These are phyloP conservation scores for Bimuria novae-zelandiae DNA, from an alignment of 2,329 filamentous ascomycete species.

Conservation along the genomic window DNA sequence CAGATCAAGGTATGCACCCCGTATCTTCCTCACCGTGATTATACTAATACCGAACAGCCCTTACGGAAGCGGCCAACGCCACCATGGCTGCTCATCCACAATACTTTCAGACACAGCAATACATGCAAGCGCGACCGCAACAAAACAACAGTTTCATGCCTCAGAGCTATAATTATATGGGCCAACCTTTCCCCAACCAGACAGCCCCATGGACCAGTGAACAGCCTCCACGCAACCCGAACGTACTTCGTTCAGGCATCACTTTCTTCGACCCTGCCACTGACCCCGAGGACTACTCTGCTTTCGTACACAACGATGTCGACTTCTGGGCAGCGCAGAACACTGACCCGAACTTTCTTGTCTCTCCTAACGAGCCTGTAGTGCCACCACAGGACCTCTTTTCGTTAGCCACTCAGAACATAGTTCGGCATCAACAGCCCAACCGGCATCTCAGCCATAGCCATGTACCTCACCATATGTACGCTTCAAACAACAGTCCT, in stretches of 20 bases:
- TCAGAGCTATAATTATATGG: constrained; percentile 25
- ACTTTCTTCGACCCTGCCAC: constrained; percentile 39
- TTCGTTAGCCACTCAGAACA: constrained; percentile 19
- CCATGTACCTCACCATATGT: constrained; percentile 16
- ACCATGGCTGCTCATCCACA: constrained; percentile 28
- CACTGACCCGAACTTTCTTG: constrained; percentile 31
- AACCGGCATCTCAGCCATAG: neutral
- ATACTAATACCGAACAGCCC: constrained; percentile 26
- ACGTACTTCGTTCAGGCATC: constrained; percentile 32
- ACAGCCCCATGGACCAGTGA: constrained; percentile 38
- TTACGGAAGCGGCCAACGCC: constrained; percentile 29
- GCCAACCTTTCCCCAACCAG: constrained; percentile 32
- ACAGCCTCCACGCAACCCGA: constrained; percentile 32
- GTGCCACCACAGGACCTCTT: constrained; percentile 30
- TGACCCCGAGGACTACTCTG: constrained; percentile 28
- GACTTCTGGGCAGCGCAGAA: constrained; percentile 32
- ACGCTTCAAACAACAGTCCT: constrained; percentile 19
- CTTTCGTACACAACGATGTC: constrained; percentile 24
- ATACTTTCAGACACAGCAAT: constrained; percentile 15
- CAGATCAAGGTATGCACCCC: constrained; percentile 30
- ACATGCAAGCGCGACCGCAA: constrained; percentile 22
- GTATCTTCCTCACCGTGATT: neutral
- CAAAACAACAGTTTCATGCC: constrained; percentile 20
- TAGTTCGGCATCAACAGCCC: constrained; percentile 18
- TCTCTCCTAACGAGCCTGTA: constrained; percentile 36